Conservation (phyloP, 106 monocot genomes). For the Gastrodia elata region DNA sequence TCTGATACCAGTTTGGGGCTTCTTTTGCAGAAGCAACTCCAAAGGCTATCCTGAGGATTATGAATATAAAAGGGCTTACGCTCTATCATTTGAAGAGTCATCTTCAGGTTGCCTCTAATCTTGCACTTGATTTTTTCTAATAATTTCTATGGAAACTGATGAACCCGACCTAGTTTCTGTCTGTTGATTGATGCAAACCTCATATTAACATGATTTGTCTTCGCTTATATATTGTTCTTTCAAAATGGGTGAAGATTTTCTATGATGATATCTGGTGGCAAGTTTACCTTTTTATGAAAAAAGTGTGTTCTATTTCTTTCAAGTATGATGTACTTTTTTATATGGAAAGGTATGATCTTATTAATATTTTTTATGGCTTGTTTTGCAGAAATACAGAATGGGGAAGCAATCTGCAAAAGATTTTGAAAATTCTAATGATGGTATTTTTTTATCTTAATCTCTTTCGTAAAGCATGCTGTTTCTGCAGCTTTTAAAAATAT, state of each 20-base stretch:
- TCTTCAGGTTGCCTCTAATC: conserved; percentile 6
- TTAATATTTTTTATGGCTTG: conserved; percentile 1
- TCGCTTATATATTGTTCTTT: not conserved
- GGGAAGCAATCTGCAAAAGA: conserved; percentile 10
- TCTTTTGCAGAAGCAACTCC: conserved; percentile 11
- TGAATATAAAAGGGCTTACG: conserved; percentile 12
- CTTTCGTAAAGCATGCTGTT: not conserved
- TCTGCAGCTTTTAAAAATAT: not conserved
- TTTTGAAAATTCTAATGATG: conserved; percentile 6
- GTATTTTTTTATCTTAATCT: not conserved
- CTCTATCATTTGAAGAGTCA: conserved; percentile 12
- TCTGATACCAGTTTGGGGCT: not conserved
- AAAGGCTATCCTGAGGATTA: conserved; percentile 10
- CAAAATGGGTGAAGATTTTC: not conserved
- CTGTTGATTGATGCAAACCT: not conserved
- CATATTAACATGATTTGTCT: not conserved
- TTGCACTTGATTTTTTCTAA: not conserved
- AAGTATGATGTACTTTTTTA: not conserved
- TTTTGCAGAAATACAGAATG: conserved; percentile 12
- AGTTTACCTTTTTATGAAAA: conserved; percentile 1
- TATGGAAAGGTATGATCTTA: not conserved
- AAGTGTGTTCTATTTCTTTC: not conserved
- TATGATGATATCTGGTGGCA: not conserved
- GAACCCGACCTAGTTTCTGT: not conserved
- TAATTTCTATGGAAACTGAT: not conserved